Base-by-base conservation (phyloP, 2,329 filamentous ascomycete genomes). In the Bipolaris zeicola region DNA sequence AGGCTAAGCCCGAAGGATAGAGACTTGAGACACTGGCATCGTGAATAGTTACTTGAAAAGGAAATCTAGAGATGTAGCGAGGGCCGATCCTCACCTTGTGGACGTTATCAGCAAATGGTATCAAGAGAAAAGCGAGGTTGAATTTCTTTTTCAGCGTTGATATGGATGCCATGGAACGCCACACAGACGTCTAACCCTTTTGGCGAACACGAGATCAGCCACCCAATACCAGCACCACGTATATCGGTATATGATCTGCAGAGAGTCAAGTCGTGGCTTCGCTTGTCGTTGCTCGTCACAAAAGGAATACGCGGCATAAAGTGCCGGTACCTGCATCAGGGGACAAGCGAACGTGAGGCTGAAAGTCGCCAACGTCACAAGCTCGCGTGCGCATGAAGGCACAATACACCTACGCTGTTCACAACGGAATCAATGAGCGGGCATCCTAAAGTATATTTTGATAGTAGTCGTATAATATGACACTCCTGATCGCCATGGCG, bases 1-100 rank as follows among this genome's bases (percentile, higher is more conserved):
- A 45, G 20, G 31, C 33, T 42, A 45, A 26, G 42, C 49, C 43
- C 37, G 24, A 56, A 46, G 47, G 41, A 38, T 36, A 18, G 46
- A 16, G 18, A 38, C 36, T 36, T 28, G 50, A 47, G 50, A 56
- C 50, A 45, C 36, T 44, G 33, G 42, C 24, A 37, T 47, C 36
- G 43, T 33, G 31, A 28, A 28, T 45, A 33, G 10, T 48, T 24
- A 28, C 14, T 10, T 1, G 34, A 48, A 16, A 37, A 48, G 34
- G 34, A 37, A 37, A 14, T 38, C 22, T 37, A 8, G 5, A 11
- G 11, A 38, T 13, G 26, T 22, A 16, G 20, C 34, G 34, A 22
- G 45, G 14, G 10, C n/a, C 6, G 8, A 24, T 38, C 10, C 18
- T 28, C 34, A 8, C 45, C 22, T 37, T 26, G 22, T 48, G n/a